Base-by-base conservation (phyloP, 371 early-diverging fungal genomes). In the Haplosporangium sp. region DNA sequence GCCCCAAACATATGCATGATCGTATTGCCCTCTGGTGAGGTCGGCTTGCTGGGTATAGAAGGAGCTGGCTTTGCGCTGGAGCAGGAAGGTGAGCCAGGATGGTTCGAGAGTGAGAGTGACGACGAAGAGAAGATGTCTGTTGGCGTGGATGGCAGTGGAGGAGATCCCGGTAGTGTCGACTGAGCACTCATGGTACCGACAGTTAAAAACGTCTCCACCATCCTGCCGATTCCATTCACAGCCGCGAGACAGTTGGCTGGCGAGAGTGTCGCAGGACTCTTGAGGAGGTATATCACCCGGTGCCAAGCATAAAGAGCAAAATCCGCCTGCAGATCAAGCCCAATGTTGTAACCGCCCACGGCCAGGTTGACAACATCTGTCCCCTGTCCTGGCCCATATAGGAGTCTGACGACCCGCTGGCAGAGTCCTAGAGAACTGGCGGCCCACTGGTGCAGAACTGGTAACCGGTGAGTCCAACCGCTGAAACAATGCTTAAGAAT, bases 251-350 rank as follows among this genome's bases (percentile, higher is more conserved):
- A 93, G 65, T 92, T 93, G n/a, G 73, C 47, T 3, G 92, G 77
- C 16, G 85, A 83, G 20, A 93, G 83, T 11, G 81, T 69, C 45
- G 90, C 83, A 43, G 93, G 89, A 77, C 90, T 85, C 36, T 89
- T 88, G 40, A 90, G 83, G 11, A 93, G 80, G 66, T 93, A 92
- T 2, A 90, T 74, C 18, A 91, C 81, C 38, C 90, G 83, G 60
- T 92, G 89, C 94, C 94, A 95, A 1, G 93, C 88, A 64, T 92
- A 92, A 56, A 87, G 73, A 10, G 87, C 85, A 76, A 92, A 92
- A 42, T 89, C 86, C 6, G 83, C 57, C 9, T 87, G 84, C 53
- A 93, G 81, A 63, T 93, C 91, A 21, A 93, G 83, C 60, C 83
- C 86, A 52, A 92, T 85, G 50, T 84, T 88, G 62, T 84, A 84